These are phyloP conservation scores for Chlorella ohadii DNA, from an alignment of 139 green algal species.

Conservation along the genomic window DNA sequence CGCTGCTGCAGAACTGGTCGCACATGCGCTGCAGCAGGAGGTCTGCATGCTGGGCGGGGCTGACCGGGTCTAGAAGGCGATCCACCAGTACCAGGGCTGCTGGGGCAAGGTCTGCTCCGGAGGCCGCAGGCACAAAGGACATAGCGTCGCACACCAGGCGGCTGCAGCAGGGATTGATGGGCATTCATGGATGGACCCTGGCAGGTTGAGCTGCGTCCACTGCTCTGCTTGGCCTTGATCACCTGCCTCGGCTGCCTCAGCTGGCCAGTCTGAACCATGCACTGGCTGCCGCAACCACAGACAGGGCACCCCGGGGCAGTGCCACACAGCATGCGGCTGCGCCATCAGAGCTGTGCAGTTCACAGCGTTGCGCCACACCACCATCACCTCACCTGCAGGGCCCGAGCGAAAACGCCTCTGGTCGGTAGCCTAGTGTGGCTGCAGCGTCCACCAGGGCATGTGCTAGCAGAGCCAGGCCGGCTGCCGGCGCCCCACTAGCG, in stretches of 20 bases:
- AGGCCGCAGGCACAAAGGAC: conserved; percentile 43
- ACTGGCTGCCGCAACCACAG: no score
- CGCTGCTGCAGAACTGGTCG: background rate
- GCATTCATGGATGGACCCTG: no score
- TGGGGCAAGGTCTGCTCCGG: background rate
- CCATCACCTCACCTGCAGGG: conserved; percentile 26
- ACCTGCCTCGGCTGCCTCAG: no score
- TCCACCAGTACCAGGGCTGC: conserved; percentile 66
- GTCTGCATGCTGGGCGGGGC: conserved; percentile 52
- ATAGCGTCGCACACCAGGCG: conserved; percentile 43
- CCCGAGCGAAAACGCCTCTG: conserved; percentile 67
- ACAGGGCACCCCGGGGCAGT: no score
- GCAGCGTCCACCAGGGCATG: conserved; percentile 59
- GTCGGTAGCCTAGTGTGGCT: conserved; percentile 49
- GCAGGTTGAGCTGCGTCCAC: no score
- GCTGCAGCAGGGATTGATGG: background rate
- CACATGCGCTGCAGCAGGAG: conserved; percentile 51
- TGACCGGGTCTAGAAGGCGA: conserved; percentile 61
- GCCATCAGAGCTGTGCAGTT: no score
- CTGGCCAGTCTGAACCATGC: no score
- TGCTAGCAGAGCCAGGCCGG: conserved; percentile 58
- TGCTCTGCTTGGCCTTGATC: no score
- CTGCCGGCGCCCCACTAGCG: background rate
- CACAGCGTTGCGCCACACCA: no score
- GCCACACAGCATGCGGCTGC: no score